A percentile compares a stretch with the other conserved stretches of the same genome.
phyloP scores from a whole-genome alignment of 75 land plant genomes.

The Chamaecyparis obtusa region DNA sequence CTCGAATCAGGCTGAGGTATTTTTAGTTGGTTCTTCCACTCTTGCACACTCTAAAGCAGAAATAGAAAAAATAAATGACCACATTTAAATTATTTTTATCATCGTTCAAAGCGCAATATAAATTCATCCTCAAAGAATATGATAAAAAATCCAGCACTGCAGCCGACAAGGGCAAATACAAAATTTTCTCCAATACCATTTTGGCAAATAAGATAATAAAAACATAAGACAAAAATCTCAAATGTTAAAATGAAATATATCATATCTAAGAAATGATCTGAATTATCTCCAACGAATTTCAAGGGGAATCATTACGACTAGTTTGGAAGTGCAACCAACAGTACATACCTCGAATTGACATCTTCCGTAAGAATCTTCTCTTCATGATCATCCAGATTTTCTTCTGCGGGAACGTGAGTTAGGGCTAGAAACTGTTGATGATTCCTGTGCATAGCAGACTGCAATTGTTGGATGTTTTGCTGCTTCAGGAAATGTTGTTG shows the following conservation, averaged over 20 bases:
- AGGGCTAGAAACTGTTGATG: constrained; percentile 26
- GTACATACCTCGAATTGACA: constrained; percentile 37
- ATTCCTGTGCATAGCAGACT: constrained; percentile 23
- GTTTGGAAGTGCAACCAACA: neutral
- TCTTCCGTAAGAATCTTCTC: constrained; percentile 41
- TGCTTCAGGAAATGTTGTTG: constrained; percentile 25
- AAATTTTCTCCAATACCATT: neutral
- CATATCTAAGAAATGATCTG: neutral
- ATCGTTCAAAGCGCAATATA: neutral
- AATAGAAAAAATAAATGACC: constrained; percentile 1
- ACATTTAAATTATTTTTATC: neutral
- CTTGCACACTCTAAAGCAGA: constrained; percentile 53
- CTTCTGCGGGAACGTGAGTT: constrained; percentile 34
- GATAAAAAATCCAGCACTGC: neutral
- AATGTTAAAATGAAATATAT: neutral
- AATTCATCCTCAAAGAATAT: neutral
- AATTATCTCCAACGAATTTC: neutral
- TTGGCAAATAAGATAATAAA: neutral
- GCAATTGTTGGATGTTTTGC: constrained; percentile 17
- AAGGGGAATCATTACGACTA: neutral
- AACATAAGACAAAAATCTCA: neutral
- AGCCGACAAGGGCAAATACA: neutral
- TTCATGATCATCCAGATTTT: constrained; percentile 30
- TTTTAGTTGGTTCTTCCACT: constrained; percentile 82
- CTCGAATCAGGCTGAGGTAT: constrained; percentile 79